phyloP scores from a whole-genome alignment of 805 yeast genomes.

The Cyberlindnera mycetangii region DNA sequence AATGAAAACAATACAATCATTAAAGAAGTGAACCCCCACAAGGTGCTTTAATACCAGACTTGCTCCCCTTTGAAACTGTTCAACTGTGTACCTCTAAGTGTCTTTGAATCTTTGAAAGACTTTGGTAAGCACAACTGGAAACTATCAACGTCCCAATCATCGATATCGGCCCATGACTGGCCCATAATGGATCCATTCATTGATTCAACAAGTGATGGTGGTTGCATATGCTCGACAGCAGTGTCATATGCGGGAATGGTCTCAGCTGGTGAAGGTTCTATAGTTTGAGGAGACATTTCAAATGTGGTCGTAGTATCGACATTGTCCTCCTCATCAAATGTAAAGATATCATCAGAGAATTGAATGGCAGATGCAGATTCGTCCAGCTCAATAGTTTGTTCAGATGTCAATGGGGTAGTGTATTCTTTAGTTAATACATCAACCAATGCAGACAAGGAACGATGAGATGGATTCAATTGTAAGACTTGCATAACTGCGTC shows the following conservation, averaged over 20 bases:
- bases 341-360: conserved; percentile 13
- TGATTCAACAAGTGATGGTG: conserved; percentile 15
- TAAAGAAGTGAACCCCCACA: too few relatives aligned
- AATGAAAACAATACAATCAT: too few relatives aligned
- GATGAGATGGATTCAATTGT: conserved; percentile 61
- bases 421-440: conserved; percentile 36
- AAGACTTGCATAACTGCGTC: conserved; percentile 62
- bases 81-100: neutral
- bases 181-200: conserved; percentile 7
- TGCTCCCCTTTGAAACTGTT: conserved; percentile 2
- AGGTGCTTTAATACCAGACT: conserved; percentile 1
- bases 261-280: neutral
- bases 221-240: neutral
- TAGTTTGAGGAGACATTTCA: conserved; percentile 4
- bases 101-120: conserved; percentile 1
- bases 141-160: conserved; percentile 14
- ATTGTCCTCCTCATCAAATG: conserved; percentile 7
- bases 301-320: conserved; percentile 2
- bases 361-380: conserved; percentile 16
- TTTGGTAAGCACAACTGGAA: conserved; percentile 12
- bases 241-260: neutral
- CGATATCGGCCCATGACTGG: conserved; percentile 20
- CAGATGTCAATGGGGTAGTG: conserved; percentile 52
- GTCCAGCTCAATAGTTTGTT: conserved; percentile 46
- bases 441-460: conserved; percentile 49